These are phyloP conservation scores for Poterioochromonas sp. DNA, from an alignment of 352 stramenopile species.

Conservation along the genomic window DNA sequence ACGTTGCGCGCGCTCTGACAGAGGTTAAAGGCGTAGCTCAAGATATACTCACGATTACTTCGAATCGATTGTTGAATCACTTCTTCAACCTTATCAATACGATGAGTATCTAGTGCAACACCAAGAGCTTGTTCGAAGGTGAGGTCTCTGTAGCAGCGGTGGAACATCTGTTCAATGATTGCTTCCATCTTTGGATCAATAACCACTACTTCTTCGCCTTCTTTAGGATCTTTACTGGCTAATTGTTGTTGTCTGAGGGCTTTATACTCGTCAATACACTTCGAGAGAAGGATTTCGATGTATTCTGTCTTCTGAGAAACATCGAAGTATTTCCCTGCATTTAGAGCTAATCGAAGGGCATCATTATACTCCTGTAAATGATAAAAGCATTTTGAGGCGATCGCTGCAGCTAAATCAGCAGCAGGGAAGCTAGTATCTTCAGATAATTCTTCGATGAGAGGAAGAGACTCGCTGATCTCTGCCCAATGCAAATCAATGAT, in stretches of 20 bases:
- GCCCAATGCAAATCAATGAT: slow-evolving; percentile 86
- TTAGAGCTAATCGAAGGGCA: slow-evolving; percentile 81
- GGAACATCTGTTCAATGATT: slow-evolving; percentile 95
- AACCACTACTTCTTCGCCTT: slow-evolving; percentile 42
- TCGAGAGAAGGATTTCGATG: slow-evolving; percentile 88
- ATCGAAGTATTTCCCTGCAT: slow-evolving; percentile 85
- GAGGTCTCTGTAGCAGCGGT: slow-evolving; percentile 83
- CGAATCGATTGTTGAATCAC: slow-evolving; percentile 63
- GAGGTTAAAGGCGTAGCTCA: slow-evolving; percentile 84
- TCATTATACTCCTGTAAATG: slow-evolving; percentile 95
- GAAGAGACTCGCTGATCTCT: slow-evolving; percentile 78
- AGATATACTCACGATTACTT: slow-evolving; percentile 30
- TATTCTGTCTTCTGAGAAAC: slow-evolving; percentile 83
- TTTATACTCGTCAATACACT: slow-evolving; percentile 96
- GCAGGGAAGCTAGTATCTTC: slow-evolving; percentile 80
- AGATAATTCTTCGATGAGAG: slow-evolving; percentile 80
- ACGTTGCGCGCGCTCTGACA: slow-evolving; percentile 73
- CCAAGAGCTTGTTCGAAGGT: slow-evolving; percentile 91
- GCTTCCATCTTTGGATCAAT: slow-evolving; percentile 73
- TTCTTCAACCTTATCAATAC: slow-evolving; percentile 79
- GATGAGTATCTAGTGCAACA: slow-evolving; percentile 86
- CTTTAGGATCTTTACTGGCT: no score
- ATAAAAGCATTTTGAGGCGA: slow-evolving; percentile 92
- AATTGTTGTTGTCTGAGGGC: slow-evolving; percentile 61
- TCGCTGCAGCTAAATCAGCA: slow-evolving; percentile 72